These are phyloP conservation scores for Xylaria scruposa DNA, from an alignment of 495 filamentous ascomycete genomes.

Conservation along the genomic window DNA sequence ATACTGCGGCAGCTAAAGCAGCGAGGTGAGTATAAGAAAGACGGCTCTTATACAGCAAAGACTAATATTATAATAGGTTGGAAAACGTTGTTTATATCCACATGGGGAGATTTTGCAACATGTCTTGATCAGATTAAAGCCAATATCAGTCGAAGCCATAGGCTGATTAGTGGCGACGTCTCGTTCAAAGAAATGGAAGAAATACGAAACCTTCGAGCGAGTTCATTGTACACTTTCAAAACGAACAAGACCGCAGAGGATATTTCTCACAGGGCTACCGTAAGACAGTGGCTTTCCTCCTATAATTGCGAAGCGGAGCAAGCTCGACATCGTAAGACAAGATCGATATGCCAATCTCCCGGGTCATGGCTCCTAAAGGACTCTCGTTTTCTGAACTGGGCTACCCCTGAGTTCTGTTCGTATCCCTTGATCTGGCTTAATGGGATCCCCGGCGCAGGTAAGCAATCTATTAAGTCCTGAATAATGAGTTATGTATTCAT, in stretches of 20 bases:
- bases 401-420: neutral
- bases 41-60: neutral
- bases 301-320: neutral
- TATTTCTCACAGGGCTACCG: neutral
- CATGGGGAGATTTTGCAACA: slow-evolving; percentile 49
- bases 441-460: slow-evolving; percentile 8
- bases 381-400: slow-evolving; percentile 6
- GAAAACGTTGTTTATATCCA: slow-evolving; percentile 40
- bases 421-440: slow-evolving; percentile 8
- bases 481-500: neutral
- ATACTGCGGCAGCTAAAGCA: slow-evolving; percentile 42
- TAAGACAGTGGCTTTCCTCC: slow-evolving; percentile 6
- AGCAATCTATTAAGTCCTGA: neutral
- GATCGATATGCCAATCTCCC: neutral
- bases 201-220: neutral
- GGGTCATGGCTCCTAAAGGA: neutral
- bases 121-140: slow-evolving; percentile 41
- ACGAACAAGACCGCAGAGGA: neutral
- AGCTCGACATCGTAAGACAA: neutral
- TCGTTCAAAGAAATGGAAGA: slow-evolving; percentile 10
- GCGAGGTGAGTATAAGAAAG: slow-evolving; percentile 29
- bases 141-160: slow-evolving; percentile 28
- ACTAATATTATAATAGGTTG: slow-evolving; percentile 1
- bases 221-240: slow-evolving; percentile 2
- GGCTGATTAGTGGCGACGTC: neutral